Conservation (phyloP, 2,329 filamentous ascomycete genomes). For the Pseudogymnoascus sp. region DNA sequence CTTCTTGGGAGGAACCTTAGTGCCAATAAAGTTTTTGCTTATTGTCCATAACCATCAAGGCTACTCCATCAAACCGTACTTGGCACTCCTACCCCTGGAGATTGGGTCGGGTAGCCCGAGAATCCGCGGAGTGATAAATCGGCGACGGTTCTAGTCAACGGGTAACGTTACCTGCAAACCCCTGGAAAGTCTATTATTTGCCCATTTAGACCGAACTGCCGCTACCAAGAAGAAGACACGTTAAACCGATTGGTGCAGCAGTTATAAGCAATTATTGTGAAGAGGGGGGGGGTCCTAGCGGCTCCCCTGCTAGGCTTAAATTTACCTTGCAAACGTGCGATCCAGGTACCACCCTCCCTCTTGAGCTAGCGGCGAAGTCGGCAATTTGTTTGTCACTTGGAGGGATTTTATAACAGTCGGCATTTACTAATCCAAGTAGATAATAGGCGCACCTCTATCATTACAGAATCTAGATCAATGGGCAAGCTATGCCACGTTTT, state of each 20-base stretch:
- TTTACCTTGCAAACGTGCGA: neutral
- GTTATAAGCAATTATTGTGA: neutral
- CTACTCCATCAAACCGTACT: neutral
- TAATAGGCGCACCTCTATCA: neutral
- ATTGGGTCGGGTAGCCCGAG: neutral
- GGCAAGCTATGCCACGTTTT: neutral
- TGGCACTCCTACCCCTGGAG: neutral
- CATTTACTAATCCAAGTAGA: neutral
- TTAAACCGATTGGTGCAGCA: neutral
- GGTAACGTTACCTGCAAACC: neutral
- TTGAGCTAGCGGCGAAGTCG: neutral
- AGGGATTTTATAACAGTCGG: neutral
- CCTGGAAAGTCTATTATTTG: neutral
- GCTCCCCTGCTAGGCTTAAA: neutral
- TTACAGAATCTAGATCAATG: neutral
- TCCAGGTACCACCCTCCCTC: neutral
- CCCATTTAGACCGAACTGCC: neutral
- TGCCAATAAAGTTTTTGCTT: neutral
- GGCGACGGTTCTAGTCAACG: neutral
- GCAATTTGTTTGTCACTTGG: neutral
- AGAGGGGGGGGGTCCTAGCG: neutral
- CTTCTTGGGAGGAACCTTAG: neutral
- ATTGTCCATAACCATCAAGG: neutral
- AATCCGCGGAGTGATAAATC: neutral
- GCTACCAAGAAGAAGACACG: neutral